A percentile compares a stretch with the other conserved stretches of the same genome.
These are phyloP conservation scores for Pestalotiopsis fici DNA, from an alignment of 2,329 filamentous ascomycete genomes.

Conservation along the genomic window DNA sequence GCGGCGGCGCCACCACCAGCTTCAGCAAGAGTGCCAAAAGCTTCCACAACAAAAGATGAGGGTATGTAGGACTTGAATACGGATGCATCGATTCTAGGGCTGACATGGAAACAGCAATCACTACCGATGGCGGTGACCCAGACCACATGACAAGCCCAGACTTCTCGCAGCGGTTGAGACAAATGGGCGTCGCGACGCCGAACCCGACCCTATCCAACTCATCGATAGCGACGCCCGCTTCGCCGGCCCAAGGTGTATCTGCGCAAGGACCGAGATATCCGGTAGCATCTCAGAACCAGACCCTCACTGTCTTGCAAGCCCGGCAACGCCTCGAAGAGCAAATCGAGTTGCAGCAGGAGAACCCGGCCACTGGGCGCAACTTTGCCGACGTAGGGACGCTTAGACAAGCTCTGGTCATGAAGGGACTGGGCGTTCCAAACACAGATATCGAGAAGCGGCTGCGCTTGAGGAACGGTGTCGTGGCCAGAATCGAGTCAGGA, in stretches of 20 bases:
- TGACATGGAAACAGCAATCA: slow-evolving; percentile 33
- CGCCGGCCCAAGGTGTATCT: background rate
- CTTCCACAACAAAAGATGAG: slow-evolving; percentile 31
- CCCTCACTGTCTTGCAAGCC: slow-evolving; percentile 50
- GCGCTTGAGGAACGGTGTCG: slow-evolving; percentile 44
- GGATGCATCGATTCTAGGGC: background rate
- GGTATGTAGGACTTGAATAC: slow-evolving; percentile 23
- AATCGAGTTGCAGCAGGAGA: slow-evolving; percentile 46
- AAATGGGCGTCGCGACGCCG: slow-evolving; percentile 57
- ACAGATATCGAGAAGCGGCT: slow-evolving; percentile 48
- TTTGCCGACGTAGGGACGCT: slow-evolving; percentile 51
- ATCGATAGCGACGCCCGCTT: slow-evolving; percentile 38
- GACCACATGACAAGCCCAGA: slow-evolving; percentile 38
- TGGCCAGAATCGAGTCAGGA: slow-evolving; percentile 43
- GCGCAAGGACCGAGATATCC: slow-evolving; percentile 18
- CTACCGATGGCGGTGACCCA: slow-evolving; percentile 40
- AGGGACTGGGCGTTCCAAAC: slow-evolving; percentile 36
- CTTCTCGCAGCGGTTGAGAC: slow-evolving; percentile 52
- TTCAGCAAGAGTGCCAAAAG: slow-evolving; percentile 8
- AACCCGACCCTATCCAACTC: slow-evolving; percentile 55
- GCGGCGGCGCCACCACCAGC: background rate
- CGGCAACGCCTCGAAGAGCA: slow-evolving; percentile 43
- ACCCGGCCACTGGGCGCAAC: slow-evolving; percentile 41
- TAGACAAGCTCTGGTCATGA: slow-evolving; percentile 45
- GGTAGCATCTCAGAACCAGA: slow-evolving; percentile 39